Base-by-base conservation (phyloP, 352 stramenopile species). In the Phytophthora litchii region DNA sequence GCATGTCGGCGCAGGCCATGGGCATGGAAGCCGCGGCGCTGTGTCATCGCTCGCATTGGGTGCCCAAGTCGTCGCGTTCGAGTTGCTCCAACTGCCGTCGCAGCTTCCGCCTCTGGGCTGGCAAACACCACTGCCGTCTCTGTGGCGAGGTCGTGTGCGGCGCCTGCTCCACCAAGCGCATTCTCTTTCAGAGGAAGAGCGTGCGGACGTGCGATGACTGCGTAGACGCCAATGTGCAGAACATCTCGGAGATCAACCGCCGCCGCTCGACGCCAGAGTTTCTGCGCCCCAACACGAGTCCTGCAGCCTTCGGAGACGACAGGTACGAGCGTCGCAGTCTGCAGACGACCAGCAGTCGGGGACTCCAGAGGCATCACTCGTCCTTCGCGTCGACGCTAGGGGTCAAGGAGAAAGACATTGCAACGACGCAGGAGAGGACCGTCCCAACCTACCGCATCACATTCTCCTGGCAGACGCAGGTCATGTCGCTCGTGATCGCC, bases 81-180 rank as follows among this genome's bases (percentile, higher is more conserved):
- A 63, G 38, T 25, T 94, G 85, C 62, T 80, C 79, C 43, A 88
- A 86, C 60, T 94, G 85, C 68, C 65, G 72, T 17, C 74, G 68
- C 45, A 63, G 53, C 40, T 89, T 94, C 60, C 61, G 71, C n/a
- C 62, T 92, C 11, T 88, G 76, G 57, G 76, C 59, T 10, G 72
- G 68, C 43, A 94, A 92, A 42, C 85, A 92, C 60, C 77, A 94
- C 57, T 94, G 85, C 55, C 80, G 85, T 1, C 72, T 91, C 12
- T 94, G 85, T 43, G 85, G 85, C 19, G 83, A 92, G 49, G 71
- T 94, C 38, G 85, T 92, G 21, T 94, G 85, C 57, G 70, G 79
- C 20, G 47, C 68, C 35, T 94, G 85, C 70, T 94, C 85, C 27
- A 82, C 64, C 50, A 82, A 86, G 55, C 78, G 83, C 54, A 83